These are phyloP conservation scores for Pleurotus pulmonarius DNA, from an alignment of 768 basidiomycete genomes.

Conservation along the genomic window DNA sequence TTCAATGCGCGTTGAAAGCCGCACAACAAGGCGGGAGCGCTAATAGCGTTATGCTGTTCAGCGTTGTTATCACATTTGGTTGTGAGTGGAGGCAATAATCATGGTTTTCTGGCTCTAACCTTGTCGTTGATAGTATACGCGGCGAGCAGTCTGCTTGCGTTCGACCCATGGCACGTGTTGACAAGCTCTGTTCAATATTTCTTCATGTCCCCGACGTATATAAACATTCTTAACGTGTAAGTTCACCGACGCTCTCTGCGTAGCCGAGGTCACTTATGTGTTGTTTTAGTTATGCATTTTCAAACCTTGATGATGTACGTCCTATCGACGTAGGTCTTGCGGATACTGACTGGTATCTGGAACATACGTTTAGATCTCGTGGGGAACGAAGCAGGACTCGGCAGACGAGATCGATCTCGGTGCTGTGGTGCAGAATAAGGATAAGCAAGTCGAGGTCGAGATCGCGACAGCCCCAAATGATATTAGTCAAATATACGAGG, in stretches of 20 bases:
- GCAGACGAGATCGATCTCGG: constrained; percentile 75
- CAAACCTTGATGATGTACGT: constrained; percentile 79
- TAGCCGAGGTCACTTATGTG: constrained; percentile 17
- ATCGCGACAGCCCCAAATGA: constrained; percentile 79
- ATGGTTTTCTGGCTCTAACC: not conserved
- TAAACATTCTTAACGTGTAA: constrained; percentile 76
- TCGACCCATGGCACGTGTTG: constrained; percentile 96
- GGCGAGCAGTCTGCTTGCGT: constrained; percentile 72
- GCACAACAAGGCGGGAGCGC: constrained; percentile 60
- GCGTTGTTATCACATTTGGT: constrained; percentile 83
- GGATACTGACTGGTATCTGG: not conserved
- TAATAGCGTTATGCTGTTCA: constrained; percentile 78
- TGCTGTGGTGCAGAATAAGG: constrained; percentile 73
- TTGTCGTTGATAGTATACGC: constrained; percentile 55
- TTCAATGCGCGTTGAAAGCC: constrained; percentile 76
- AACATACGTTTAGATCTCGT: constrained; percentile 57
- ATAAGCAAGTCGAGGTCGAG: constrained; percentile 85
- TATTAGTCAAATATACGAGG: constrained; percentile 80
- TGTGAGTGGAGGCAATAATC: constrained; percentile 31
- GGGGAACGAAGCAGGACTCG: constrained; percentile 95
- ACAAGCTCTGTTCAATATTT: constrained; percentile 90
- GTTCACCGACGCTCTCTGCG: constrained; percentile 18
- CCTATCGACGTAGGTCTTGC: constrained; percentile 5
- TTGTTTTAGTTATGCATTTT: constrained; percentile 70
- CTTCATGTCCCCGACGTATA: constrained; percentile 77